phyloP scores from a whole-genome alignment of 352 stramenopile species.

The Globisporangium carolinianum region DNA sequence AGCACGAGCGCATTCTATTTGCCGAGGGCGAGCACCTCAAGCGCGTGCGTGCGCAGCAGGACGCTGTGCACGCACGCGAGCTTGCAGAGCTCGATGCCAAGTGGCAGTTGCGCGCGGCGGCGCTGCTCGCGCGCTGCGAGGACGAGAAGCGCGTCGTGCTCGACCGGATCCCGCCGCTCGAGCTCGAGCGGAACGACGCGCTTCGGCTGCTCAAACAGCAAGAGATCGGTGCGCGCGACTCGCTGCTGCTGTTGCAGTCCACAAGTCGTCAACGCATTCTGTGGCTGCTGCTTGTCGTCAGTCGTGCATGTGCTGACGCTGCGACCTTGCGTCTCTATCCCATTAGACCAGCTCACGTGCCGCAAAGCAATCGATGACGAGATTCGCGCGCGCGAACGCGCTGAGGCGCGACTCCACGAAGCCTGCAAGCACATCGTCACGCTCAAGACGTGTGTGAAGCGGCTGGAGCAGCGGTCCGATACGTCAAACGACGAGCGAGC shows the following conservation, averaged over 20 bases:
- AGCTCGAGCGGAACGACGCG: constrained; percentile 29
- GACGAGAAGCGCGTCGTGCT: constrained; percentile 20
- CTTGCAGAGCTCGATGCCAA: constrained; percentile 16
- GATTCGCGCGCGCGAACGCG: constrained; percentile 7
- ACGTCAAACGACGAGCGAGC: constrained; percentile 10
- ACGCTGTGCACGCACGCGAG: constrained; percentile 18
- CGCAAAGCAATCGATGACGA: constrained; percentile 9
- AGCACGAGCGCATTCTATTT: constrained; percentile 42
- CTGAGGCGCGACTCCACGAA: constrained; percentile 21
- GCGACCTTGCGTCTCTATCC: too few relatives aligned
- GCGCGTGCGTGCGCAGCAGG: constrained; percentile 19
- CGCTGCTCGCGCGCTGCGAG: constrained; percentile 14
- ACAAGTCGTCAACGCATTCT: too few relatives aligned
- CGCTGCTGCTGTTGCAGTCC: neutral
- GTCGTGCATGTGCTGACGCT: too few relatives aligned
- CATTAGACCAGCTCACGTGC: constrained; percentile 9
- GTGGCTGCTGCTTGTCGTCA: too few relatives aligned
- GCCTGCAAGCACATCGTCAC: constrained; percentile 38
- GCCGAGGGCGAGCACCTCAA: constrained; percentile 15
- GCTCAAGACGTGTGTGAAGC: constrained; percentile 25
- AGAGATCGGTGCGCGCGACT: constrained; percentile 13
- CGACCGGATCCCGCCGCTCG: constrained; percentile 27
- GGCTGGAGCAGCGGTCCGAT: constrained; percentile 18
- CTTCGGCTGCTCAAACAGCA: constrained; percentile 20
- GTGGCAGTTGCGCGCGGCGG: constrained; percentile 16